Percentiles rank a stretch among this genome's conserved stretches.
Conservation (phyloP, 2,329 filamentous ascomycete species). For the Talaromyces sp. region DNA sequence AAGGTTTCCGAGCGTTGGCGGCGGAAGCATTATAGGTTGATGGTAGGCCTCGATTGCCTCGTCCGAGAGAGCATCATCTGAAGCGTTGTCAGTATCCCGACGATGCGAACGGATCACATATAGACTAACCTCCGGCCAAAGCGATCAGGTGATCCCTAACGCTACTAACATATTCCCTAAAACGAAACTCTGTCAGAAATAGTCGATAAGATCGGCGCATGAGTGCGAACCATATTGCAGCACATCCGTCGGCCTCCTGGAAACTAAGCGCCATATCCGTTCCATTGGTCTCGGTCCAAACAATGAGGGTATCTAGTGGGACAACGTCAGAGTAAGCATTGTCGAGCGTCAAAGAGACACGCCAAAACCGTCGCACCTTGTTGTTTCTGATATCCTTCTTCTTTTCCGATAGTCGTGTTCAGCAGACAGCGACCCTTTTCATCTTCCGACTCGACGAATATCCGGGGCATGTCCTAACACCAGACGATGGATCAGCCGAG, state of each 20-base stretch:
- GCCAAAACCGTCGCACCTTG: constrained; percentile 64
- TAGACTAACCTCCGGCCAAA: constrained; percentile 56
- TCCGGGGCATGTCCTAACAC: constrained; percentile 73
- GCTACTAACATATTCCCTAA: constrained; percentile 84
- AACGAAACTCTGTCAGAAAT: constrained; percentile 18
- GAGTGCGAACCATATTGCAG: constrained; percentile 73
- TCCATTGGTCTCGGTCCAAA: constrained; percentile 91
- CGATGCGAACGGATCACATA: constrained; percentile 23
- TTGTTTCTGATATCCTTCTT: constrained; percentile 97
- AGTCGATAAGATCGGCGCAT: neutral
- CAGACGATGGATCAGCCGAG: constrained; percentile 12
- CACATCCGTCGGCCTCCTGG: constrained; percentile 93
- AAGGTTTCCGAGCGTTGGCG: constrained; percentile 77
- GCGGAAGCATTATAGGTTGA: constrained; percentile 70
- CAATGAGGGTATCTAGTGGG: constrained; percentile 82
- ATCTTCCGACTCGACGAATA: constrained; percentile 91
- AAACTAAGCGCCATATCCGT: constrained; percentile 98
- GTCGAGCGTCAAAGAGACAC: constrained; percentile 5
- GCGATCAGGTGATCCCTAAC: constrained; percentile 74
- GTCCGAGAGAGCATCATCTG: constrained; percentile 85
- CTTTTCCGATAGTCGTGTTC: constrained; percentile 85
- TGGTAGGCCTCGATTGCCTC: constrained; percentile 71
- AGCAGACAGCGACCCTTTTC: constrained; percentile 78
- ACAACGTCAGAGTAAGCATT: constrained; percentile 28
- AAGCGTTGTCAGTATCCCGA: constrained; percentile 20